Base-by-base conservation (phyloP, 148 eudicot genomes). In the Rhododendron griersonianum region DNA sequence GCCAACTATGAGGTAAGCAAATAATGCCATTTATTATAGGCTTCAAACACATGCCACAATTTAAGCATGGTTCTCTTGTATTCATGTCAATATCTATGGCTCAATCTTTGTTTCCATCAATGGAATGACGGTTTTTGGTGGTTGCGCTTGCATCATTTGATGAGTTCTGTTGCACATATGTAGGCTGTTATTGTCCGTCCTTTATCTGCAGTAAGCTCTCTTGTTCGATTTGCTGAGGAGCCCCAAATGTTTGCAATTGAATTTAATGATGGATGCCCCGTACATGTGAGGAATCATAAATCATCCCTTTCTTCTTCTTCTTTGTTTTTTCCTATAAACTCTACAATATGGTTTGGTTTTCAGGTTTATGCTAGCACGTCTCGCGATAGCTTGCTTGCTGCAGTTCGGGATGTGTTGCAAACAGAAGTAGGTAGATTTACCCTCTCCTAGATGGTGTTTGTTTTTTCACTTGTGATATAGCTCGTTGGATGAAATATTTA, bases 201-300 rank as follows among this genome's bases (percentile, higher is more conserved):
- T 84, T 86, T 96, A 89, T 95, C 98, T 89, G 88, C 95, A 78
- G 96, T 96, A 69, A 90, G 95, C 86, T 89, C 95, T 81, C 98
- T 96, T 88, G 98, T 96, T 87, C 96, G 99, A 80, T 96, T 93
- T 89, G 96, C 96, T 35, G 99, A 96, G 92, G 99, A 96, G 92
- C 99, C 99, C 51, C 99, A 96, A 87, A 95, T 96, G 98, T 96
- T 96, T 91, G 99, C 98, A 61, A 88, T 95, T 88, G 99, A 96
- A 90, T 96, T 93, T 84, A 96, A 91, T 88, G 99, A 96, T 89
- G 99, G 99, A 83, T 95, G 98, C 84, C 99, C 98, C 16, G 91
- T 95, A 88, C 99, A 95, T 87, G 99, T 96, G 84, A 92, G 94
- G 21, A 25, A 81, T 65, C 79, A 14, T 85, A 25, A 30, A 86